Base-by-base conservation (phyloP, 768 basidiomycete genomes). In the Chalciporus chontae region DNA sequence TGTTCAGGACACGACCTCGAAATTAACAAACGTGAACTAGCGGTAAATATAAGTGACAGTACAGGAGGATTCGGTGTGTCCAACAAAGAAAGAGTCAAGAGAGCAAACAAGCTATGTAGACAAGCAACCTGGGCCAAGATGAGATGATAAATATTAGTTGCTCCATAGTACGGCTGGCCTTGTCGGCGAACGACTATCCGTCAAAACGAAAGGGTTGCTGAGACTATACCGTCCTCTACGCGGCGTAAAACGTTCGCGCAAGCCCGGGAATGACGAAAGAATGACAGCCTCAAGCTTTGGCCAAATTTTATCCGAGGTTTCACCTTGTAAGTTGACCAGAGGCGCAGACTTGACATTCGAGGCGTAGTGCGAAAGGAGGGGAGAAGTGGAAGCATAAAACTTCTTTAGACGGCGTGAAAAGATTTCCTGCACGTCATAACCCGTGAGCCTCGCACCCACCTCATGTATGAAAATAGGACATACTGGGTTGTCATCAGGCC, bases 271-370 rank as follows among this genome's bases (percentile, higher is more conserved):
- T 3, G 75, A 66, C 21, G 71, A 68, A 44, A 73, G 71, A 19
- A 93, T 72, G 18, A 79, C 71, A 39, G 68, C 68, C 53, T 92
- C 90, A 10, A 95, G 76, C 55, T 84, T 72, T 3, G 89, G 90
- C 91, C 91, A 94, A 54, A 94, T 94, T 66, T 93, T 89, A 60
- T 94, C 88, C 3, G 87, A 90, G 8, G 90, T 89, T 48, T 75
- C 69, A 3, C 92, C 91, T 17, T 77, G 73, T 26, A 95, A 66
- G 3, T 83, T 82, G 45, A 76, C 75, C 15, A 84, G 65, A 43
- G 70, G 72, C 23, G 76, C 69, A 14, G 77, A 71, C 8, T 71
- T 61, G 32, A 72, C 62, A 19, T 68, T 57, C 23, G 66, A 67
- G 19, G 72, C 54, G 66, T 85, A 94, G 68, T 92, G 86, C 15